These are phyloP conservation scores for Dispira simplex DNA, from an alignment of 192 early-diverging fungal species.

Conservation along the genomic window DNA sequence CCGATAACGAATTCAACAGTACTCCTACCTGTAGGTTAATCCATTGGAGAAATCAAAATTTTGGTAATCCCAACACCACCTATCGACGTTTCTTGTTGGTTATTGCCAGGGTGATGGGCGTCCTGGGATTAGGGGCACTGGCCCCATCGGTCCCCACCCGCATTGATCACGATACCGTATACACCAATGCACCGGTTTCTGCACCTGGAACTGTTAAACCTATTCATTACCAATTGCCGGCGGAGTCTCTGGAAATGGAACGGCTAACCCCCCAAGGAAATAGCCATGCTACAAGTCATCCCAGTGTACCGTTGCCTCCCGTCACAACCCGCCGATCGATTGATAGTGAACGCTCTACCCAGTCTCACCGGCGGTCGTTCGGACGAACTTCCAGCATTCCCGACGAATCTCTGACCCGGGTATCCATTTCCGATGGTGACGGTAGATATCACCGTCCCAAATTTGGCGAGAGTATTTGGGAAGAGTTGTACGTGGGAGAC, in stretches of 20 bases:
- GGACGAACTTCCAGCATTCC: neutral
- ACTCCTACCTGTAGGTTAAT: constrained; percentile 37
- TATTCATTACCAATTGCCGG: neutral
- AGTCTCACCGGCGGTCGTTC: neutral
- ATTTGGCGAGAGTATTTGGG: constrained; percentile 42
- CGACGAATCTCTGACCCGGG: neutral
- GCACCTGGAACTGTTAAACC: neutral
- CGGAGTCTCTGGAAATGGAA: neutral
- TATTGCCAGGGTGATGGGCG: neutral
- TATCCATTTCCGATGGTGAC: neutral
- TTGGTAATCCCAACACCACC: neutral
- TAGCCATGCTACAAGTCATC: neutral
- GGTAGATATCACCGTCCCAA: constrained; percentile 13
- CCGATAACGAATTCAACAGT: constrained; percentile 73
- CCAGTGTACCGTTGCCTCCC: neutral
- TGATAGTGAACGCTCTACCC: neutral
- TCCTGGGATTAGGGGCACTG: neutral
- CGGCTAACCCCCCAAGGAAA: neutral
- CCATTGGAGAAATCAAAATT: constrained; percentile 45
- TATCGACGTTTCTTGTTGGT: neutral
- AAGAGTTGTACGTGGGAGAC: constrained; percentile 69
- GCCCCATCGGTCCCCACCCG: neutral
- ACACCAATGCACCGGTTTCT: neutral
- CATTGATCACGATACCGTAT: constrained; percentile 1
- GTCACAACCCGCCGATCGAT: neutral